Evolutionary conservation across 306 rosid genomes (phyloP).

Genomic region (Malus sylvestris): DNA sequence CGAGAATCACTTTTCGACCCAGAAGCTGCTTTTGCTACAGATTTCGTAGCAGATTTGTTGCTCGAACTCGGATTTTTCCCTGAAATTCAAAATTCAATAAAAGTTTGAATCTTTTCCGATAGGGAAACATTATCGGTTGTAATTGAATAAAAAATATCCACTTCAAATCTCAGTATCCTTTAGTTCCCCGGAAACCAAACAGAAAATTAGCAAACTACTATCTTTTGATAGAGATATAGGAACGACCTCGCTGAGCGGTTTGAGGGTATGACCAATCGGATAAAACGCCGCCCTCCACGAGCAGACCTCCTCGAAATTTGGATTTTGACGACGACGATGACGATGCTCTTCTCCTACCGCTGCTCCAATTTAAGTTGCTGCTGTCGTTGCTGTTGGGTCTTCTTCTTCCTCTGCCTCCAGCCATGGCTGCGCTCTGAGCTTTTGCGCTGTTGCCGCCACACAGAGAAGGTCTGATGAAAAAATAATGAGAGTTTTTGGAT

Average conservation of each 20-base stretch:
- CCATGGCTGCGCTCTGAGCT: conserved; percentile 13
- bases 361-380: not conserved
- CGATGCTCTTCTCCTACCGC: conserved; percentile 30
- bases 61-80: conserved; percentile 41
- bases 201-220: not conserved
- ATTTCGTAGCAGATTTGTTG: conserved; percentile 35
- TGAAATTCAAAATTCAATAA: conserved; percentile 21
- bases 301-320: conserved; percentile 23
- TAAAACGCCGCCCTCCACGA: conserved; percentile 70
- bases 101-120: not conserved
- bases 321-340: not conserved
- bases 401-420: conserved; percentile 55
- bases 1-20: conserved; percentile 29
- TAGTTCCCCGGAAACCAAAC: conserved; percentile 5
- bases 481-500: not conserved
- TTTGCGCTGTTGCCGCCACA: not conserved
- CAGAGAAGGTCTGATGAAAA: not conserved
- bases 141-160: not conserved
- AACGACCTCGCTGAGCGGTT: conserved; percentile 39
- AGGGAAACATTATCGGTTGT: too few species aligned
- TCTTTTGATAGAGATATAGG: not conserved
- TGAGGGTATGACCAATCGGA: conserved; percentile 59
- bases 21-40: conserved; percentile 37
- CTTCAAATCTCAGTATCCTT: not conserved
- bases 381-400: conserved; percentile 11